These are phyloP conservation scores for Phaeosphaeriaceae sp. DNA, from an alignment of 2,329 filamentous ascomycete genomes.

Conservation along the genomic window DNA sequence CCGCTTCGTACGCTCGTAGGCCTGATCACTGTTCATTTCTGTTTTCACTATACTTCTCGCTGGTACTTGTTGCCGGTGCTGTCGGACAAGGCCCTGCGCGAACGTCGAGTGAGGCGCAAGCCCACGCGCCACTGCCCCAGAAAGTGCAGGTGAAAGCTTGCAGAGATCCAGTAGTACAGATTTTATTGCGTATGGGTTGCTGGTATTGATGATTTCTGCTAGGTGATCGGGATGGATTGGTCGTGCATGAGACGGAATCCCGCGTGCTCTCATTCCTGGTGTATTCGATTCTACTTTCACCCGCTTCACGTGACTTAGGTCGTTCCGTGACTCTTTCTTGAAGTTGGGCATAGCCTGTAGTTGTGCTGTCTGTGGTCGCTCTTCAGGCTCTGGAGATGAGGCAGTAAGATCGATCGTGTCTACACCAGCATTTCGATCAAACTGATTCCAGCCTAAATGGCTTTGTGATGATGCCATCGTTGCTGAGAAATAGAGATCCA, in stretches of 20 bases:
- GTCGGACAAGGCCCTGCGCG: slow-evolving; percentile 27
- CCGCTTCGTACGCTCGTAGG: slow-evolving; percentile 12
- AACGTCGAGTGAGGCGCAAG: slow-evolving; percentile 38
- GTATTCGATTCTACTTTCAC: slow-evolving; percentile 7
- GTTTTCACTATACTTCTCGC: slow-evolving; percentile 2
- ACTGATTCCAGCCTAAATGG: neutral
- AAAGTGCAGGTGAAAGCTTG: slow-evolving; percentile 38
- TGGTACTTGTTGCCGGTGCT: slow-evolving; percentile 8
- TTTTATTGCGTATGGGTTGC: slow-evolving; percentile 21
- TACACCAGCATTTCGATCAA: neutral
- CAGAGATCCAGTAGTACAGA: slow-evolving; percentile 37
- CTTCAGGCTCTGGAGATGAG: slow-evolving; percentile 30
- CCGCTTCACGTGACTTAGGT: neutral
- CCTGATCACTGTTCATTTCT: slow-evolving; percentile 5
- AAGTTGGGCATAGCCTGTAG: slow-evolving; percentile 13
- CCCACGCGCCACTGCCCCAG: slow-evolving; percentile 41
- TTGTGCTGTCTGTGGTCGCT: slow-evolving; percentile 7
- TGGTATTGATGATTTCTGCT: slow-evolving; percentile 34
- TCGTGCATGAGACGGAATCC: slow-evolving; percentile 12
- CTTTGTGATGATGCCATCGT: neutral
- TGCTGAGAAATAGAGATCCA: neutral
- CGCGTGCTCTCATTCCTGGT: neutral
- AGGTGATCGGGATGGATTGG: slow-evolving; percentile 34
- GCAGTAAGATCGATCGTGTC: slow-evolving; percentile 35
- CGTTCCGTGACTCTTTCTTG: slow-evolving; percentile 12